phyloP scores from a whole-genome alignment of 2,329 filamentous ascomycete genomes.

The Nemania sp. region DNA sequence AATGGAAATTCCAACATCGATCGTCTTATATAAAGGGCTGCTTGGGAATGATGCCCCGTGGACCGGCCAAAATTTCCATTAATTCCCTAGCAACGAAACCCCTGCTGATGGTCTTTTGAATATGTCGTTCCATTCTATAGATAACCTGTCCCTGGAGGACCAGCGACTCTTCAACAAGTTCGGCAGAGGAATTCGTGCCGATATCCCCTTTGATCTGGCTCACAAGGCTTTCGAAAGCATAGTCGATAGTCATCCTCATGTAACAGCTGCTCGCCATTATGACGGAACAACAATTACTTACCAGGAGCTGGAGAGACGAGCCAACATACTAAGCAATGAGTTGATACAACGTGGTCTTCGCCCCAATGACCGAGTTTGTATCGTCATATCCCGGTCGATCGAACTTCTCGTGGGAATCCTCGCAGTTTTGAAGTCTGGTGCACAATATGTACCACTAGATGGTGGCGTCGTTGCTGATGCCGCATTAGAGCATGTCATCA shows the following conservation, averaged over 20 bases:
- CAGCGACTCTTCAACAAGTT: conserved; percentile 46
- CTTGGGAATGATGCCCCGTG: conserved; percentile 6
- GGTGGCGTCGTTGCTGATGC: conserved; percentile 64
- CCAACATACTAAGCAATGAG: conserved; percentile 57
- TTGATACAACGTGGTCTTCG: conserved; percentile 56
- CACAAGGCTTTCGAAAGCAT: conserved; percentile 50
- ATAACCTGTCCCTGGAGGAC: conserved; percentile 45
- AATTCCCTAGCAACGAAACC: conserved; percentile 10
- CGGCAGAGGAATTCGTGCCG: conserved; percentile 45
- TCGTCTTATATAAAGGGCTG: conserved; percentile 26
- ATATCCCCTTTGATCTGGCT: conserved; percentile 52
- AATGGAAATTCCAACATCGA: background rate
- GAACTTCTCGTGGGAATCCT: conserved; percentile 70
- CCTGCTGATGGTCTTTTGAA: conserved; percentile 9
- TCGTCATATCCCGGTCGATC: conserved; percentile 66
- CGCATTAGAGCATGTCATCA: conserved; percentile 62
- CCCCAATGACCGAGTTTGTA: conserved; percentile 62
- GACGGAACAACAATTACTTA: conserved; percentile 57
- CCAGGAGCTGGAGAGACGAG: conserved; percentile 56
- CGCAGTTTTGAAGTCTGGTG: conserved; percentile 67
- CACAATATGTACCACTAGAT: conserved; percentile 71
- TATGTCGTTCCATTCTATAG: conserved; percentile 44
- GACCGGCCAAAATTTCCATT: background rate
- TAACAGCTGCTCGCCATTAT: conserved; percentile 54
- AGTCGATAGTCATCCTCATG: conserved; percentile 53